Evolutionary conservation across 345 rosid species (phyloP), one percentile per base, ranked within the genome.

Genomic region (Mercurialis annua): DNA sequence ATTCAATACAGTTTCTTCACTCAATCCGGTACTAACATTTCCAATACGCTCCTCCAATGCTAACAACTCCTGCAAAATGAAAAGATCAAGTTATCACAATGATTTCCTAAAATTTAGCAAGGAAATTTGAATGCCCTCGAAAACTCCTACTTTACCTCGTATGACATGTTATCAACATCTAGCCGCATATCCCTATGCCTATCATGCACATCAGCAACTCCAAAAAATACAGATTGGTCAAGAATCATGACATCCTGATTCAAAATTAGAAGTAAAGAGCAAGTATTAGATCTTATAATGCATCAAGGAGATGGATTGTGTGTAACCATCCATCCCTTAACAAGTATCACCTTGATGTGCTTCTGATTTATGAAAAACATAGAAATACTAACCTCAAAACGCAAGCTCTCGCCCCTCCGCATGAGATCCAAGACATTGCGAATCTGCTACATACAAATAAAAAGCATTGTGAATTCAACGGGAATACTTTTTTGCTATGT

Each of bases 151-250:
- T 78, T 68, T 82, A 93, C 98, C 96, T 90, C 98, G 58, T 93
- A 93, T 34, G 98, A 72, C 98, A 93, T 93, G 79, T 89, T 91
- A 80, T 93, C 98, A 62, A 93, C 97, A 70, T 90, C 97, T 24
- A 93, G 97, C 40, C 97, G 87, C 98, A 93, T 90, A 69, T 90
- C 96, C 76, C 98, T 81, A 62, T 93, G 88, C 64, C 85, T 87
- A 74, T 93, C 98, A 52, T 86, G 86, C 40, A 81, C 65, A 73
- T 83, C 90, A 51, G 89, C 86, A 66, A 72, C 71, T 20, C 96
- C 94, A 72, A 82, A 73, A 63, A 82, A 42, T 38, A 86, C 73
- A 10, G 96, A 83, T 64, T 84, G 98, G 73, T 89, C 89, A 31
- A 89, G 84, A 63, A 90, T 79, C 96, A 90, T 87, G 71, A 86